Percentiles rank a stretch among this genome's conserved stretches.
These are phyloP conservation scores for Pueraria montana DNA, from an alignment of 306 rosid genomes.

Conservation along the genomic window DNA sequence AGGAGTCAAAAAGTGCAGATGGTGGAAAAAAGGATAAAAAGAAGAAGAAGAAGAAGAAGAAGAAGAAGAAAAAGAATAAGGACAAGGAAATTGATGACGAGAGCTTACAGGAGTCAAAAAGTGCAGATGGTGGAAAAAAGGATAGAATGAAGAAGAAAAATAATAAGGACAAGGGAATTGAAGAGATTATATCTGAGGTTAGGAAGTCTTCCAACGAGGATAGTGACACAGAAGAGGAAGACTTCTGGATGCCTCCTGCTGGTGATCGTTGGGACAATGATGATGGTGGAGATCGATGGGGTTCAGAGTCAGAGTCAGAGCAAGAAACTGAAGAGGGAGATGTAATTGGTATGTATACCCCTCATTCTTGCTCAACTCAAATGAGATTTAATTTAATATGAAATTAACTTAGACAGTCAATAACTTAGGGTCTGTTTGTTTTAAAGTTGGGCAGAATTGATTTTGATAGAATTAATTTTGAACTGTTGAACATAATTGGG, in stretches of 20 bases:
- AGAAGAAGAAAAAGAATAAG: constrained; percentile 48
- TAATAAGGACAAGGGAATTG: constrained; percentile 52
- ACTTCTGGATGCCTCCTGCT: constrained; percentile 87
- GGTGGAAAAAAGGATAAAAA: constrained; percentile 51
- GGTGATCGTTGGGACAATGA: constrained; percentile 96
- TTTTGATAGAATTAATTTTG: background rate
- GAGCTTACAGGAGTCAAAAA: constrained; percentile 49
- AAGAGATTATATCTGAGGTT: constrained; percentile 62
- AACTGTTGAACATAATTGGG: background rate
- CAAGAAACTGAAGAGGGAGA: constrained; percentile 62
- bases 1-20: constrained; percentile 50
- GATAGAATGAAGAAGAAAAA: constrained; percentile 45
- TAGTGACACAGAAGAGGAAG: constrained; percentile 66
- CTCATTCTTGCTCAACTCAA: constrained; percentile 26
- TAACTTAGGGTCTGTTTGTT: background rate
- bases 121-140: constrained; percentile 52
- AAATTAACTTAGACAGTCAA: background rate
- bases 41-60: constrained; percentile 56
- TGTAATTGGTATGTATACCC: constrained; percentile 59
- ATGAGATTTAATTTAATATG: constrained; percentile 42
- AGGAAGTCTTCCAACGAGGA: constrained; percentile 58
- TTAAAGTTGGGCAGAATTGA: background rate
- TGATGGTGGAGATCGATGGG: constrained; percentile 87
- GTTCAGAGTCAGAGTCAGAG: constrained; percentile 70
- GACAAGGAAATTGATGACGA: constrained; percentile 57